Base-by-base conservation (phyloP, 1,284 basidiomycete genomes). In the Boletellus sp. region DNA sequence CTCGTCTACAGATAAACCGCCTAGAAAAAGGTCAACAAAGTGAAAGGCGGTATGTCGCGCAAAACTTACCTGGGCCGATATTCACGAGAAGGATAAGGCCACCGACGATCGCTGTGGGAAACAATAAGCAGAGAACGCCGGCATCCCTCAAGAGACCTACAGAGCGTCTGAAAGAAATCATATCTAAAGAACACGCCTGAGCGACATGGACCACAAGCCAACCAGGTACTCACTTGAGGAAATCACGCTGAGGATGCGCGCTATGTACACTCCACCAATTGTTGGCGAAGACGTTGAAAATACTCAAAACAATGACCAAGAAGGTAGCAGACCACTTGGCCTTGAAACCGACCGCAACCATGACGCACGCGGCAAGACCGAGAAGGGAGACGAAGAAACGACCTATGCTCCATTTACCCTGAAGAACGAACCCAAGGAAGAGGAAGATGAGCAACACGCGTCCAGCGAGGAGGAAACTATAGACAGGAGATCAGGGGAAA, bases 311-410 rank as follows among this genome's bases (percentile, higher is more conserved):
- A 56, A 96, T 70, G 50, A 98, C 94, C 49, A 99, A 80, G 84
- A 99, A 98, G n/a, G 84, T 82, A 3, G 95, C 95, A 13, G 91
- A 93, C 92, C 94, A 97, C 69, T 97, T 95, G 60, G 96, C 95
- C 75, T 99, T 99, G 83, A 98, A 99, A 40, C 96, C 96, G 53
- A 99, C 80, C 9, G 94, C 96, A 44, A 99, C 94, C 92, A 97
- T 97, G 61, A 84, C 70, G 66, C 95, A 98, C 1, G 95, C 94
- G n/a, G 79, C 87, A 37, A 96, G 77, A 47, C 92, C 92, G 53
- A 95, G 67, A 53, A 96, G 73, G 26, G 92, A 94, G 45, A 96
- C 87, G 49, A 95, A 72, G 8, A 94, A 78, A 52, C 94, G 89
- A 19, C 78, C 79, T 54, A 96, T 72, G 54, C 80, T 87, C 94